Evolutionary conservation across 202 grass and related monocot genomes (phyloP).

Genomic region (Zizania palustris): DNA sequence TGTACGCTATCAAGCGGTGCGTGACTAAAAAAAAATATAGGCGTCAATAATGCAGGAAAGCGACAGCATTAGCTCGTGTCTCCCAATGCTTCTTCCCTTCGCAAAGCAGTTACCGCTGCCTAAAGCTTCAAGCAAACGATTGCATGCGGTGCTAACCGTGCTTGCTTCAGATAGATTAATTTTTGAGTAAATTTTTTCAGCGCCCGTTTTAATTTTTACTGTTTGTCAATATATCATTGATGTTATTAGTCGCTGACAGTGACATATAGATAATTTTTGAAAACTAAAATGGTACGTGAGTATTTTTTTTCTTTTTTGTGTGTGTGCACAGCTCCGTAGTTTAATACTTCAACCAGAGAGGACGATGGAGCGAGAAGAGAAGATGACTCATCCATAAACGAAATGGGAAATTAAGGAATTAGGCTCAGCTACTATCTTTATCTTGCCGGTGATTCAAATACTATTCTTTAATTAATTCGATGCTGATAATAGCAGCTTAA

Average conservation of each 20-base stretch:
- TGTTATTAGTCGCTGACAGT: no score
- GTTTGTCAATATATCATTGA: no score
- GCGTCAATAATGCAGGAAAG: conserved; percentile 36
- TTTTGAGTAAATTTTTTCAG: no score
- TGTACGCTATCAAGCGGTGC: conserved; percentile 15
- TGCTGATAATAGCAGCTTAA: neutral
- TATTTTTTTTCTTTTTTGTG: no score
- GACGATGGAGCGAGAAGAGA: neutral
- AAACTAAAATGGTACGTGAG: no score
- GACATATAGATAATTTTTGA: no score
- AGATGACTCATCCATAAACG: no score
- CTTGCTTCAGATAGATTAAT: no score
- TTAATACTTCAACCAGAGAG: conserved; percentile 12
- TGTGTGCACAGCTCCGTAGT: neutral
- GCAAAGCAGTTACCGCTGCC: conserved; percentile 43
- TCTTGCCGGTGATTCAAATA: no score
- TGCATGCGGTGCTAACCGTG: neutral
- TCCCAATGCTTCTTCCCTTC: conserved; percentile 39
- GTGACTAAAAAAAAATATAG: conserved; percentile 7
- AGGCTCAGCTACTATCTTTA: neutral
- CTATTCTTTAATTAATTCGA: no score
- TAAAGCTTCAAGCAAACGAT: conserved; percentile 28
- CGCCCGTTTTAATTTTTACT: no score
- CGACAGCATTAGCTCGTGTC: conserved; percentile 11
- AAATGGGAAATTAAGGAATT: conserved; percentile 6